Conservation (phyloP, 208 protist species). For the Kentomonas sorsogonicus region DNA sequence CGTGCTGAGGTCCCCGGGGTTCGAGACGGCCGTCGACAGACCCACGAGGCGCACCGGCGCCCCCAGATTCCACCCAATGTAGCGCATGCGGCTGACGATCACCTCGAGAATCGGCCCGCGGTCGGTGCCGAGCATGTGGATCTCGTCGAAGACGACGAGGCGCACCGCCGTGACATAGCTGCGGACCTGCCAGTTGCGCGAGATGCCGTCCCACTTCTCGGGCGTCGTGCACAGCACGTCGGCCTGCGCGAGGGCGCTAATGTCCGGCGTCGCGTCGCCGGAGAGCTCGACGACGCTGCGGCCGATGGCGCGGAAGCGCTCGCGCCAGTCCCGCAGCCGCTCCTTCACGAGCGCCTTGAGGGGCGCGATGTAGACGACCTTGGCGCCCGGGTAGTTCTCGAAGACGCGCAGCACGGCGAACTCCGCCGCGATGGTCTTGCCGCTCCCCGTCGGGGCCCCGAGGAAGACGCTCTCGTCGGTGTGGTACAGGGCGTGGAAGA, state of each 20-base stretch:
- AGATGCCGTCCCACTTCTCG: conserved; percentile 99
- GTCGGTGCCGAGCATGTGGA: conserved; percentile 99
- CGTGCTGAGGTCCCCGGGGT: conserved; percentile 96
- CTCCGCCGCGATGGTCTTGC: conserved; percentile 99
- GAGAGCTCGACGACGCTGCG: conserved; percentile 97
- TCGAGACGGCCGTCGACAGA: conserved; percentile 98
- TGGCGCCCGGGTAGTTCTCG: conserved; percentile 81
- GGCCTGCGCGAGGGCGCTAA: conserved; percentile 86
- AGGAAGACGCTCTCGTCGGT: conserved; percentile 98
- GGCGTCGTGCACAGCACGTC: conserved; percentile 99
- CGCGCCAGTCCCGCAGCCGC: conserved; percentile 96
- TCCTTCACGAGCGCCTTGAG: conserved; percentile 99
- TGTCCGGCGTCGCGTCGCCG: conserved; percentile 95
- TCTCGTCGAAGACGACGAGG: conserved; percentile 98
- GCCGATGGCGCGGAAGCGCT: conserved; percentile 89
- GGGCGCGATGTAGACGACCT: conserved; percentile 99
- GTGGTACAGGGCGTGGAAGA: conserved; percentile 98
- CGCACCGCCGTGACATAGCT: conserved; percentile 92
- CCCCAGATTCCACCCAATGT: conserved; percentile 94
- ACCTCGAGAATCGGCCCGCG: conserved; percentile 98
- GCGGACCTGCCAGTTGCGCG: conserved; percentile 97
- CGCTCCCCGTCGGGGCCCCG: conserved; percentile 96
- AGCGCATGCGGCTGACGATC: conserved; percentile 98
- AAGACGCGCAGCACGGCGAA: conserved; percentile 97
- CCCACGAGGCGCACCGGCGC: conserved; percentile 95